These are phyloP conservation scores for Yamadazyma paraphyllophila DNA, from an alignment of 805 yeast genomes.

Conservation along the genomic window DNA sequence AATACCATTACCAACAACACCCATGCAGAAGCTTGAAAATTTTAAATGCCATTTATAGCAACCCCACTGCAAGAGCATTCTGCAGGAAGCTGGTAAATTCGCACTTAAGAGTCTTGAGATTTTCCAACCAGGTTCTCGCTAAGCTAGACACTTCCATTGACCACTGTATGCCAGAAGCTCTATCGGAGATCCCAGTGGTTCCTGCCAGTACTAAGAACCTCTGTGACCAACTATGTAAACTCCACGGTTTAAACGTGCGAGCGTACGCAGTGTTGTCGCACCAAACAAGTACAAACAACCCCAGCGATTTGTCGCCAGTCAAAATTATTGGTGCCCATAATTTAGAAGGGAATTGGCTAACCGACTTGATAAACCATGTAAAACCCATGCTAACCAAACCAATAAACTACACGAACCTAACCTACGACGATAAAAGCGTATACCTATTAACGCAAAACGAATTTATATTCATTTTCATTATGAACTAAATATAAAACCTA, in stretches of 20 bases:
- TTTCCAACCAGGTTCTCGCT: no score
- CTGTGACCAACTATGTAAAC: constrained; percentile 2
- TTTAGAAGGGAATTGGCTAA: not conserved
- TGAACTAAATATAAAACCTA: constrained; percentile 8
- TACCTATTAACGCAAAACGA: constrained; percentile 10
- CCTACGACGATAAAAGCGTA: constrained; percentile 3
- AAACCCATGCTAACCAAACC: constrained; percentile 8
- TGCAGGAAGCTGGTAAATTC: no score
- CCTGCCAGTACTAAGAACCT: not conserved
- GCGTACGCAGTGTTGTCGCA: constrained; percentile 2
- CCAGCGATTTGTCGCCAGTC: not conserved
- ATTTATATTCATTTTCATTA: constrained; percentile 12
- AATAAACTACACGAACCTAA: constrained; percentile 9
- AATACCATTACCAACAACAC: no score
- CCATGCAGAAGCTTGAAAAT: no score
- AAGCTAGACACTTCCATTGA: no score
- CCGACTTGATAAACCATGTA: constrained; percentile 1
- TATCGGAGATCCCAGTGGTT: not conserved
- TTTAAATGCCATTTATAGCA: no score
- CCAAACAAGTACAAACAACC: not conserved
- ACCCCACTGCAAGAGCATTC: no score
- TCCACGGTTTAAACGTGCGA: not conserved
- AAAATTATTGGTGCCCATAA: constrained; percentile 2
- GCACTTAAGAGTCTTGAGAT: no score
- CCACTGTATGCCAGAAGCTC: not conserved